Evolutionary conservation across 2,329 filamentous ascomycete genomes (phyloP).

Genomic region (Geosmithia morbida): DNA sequence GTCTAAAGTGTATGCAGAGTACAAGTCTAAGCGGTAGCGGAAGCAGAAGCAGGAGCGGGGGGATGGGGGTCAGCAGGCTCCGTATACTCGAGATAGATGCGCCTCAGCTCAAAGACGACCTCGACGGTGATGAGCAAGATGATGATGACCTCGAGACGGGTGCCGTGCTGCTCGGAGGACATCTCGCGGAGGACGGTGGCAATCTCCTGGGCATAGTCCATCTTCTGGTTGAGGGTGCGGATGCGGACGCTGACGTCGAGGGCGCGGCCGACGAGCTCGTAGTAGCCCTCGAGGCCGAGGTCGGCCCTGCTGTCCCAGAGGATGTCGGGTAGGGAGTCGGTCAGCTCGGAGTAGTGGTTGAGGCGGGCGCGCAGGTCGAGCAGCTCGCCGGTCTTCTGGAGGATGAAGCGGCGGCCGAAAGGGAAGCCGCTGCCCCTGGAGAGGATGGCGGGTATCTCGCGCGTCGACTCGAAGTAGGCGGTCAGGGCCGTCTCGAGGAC

Average conservation of each 20-base stretch:
- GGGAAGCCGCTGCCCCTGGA: conserved; percentile 39
- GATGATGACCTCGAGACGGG: conserved; percentile 87
- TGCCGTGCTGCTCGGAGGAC: conserved; percentile 78
- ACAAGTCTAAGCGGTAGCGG: not conserved
- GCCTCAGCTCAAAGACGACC: conserved; percentile 71
- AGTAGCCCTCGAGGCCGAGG: conserved; percentile 83
- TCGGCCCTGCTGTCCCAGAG: conserved; percentile 93
- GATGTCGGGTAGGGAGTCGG: conserved; percentile 85
- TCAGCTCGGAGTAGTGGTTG: conserved; percentile 94
- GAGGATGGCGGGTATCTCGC: conserved; percentile 65
- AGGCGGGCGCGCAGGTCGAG: conserved; percentile 80
- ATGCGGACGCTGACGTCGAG: conserved; percentile 88
- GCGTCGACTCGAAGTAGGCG: conserved; percentile 76
- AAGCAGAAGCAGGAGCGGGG: not conserved
- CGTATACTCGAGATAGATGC: conserved; percentile 50
- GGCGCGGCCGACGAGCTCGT: conserved; percentile 80
- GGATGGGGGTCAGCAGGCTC: conserved; percentile 5
- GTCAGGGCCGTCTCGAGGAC: conserved; percentile 74
- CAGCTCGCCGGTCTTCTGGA: conserved; percentile 87
- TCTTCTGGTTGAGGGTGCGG: conserved; percentile 85
- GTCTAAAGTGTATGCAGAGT: not conserved
- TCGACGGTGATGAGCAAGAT: conserved; percentile 88
- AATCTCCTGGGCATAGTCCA: conserved; percentile 96
- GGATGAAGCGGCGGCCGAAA: conserved; percentile 56
- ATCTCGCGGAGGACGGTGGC: conserved; percentile 78